Base-by-base conservation (phyloP, 805 yeast genomes). In the Suhomyces sp. region DNA sequence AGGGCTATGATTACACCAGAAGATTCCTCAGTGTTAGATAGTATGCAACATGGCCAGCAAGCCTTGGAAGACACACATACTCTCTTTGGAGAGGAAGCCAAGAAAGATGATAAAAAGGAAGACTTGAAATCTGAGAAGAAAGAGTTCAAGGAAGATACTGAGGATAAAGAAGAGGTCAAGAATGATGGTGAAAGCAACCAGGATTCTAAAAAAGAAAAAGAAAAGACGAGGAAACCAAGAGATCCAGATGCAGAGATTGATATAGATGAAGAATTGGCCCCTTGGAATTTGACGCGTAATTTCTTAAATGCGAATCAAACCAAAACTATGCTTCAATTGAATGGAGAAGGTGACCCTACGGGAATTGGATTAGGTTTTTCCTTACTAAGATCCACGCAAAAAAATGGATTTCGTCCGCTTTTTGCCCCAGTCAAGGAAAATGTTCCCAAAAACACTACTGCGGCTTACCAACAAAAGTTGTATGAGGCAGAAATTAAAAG, bases 21-120 rank as follows among this genome's bases (percentile, higher is more conserved):
- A 57, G 98, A 93, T 58, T 77, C 88, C 23, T 72, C 91, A 1
- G 66, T 91, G 38, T 63, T 91, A 18, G 98, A 91, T 51, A 77
- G 95, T 17, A 91, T 90, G 96, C 93, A 84, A 53, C 84, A 79
- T 33, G 96, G 96, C n/a, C 91, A 85, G 51, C 95, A 86, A 58
- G 74, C 75, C 32, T 72, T 88, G 43, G 95, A 88, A 35, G 98
- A 93, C 55, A 71, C 81, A 32, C 85, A 83, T 25, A 74, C 74
- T 11, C 77, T 77, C 39, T 62, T 50, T 35, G 54, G 58, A 22
- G 65, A 63, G 42, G 59, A 67, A 43, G 52, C 46, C 6, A 50
- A 58, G 35, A 56, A 54, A 34, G 65, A 62, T 15, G 52, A 53
- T 31, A 43, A 45, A 38, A 39, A 38, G 28, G 53, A 50, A n/a